Evolutionary conservation across 257 asterid species (phyloP).

Genomic region (Verbascum thapsus): DNA sequence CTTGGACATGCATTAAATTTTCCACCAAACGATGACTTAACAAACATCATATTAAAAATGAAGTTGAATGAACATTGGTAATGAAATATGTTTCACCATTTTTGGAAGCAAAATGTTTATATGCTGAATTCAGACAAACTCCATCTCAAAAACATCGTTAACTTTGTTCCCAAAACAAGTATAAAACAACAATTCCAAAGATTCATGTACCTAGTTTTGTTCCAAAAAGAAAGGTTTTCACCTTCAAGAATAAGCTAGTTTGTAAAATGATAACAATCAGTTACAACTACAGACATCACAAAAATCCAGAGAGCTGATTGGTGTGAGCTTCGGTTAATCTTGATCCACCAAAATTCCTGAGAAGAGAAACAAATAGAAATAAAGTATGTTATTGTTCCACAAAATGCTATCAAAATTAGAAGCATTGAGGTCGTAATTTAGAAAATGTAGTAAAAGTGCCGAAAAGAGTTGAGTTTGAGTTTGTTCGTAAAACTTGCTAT

Average conservation of each 20-base stretch:
- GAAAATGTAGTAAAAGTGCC: not conserved
- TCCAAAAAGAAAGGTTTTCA: not conserved
- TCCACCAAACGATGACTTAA: no score
- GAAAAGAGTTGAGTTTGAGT: no score
- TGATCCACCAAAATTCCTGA: constrained; percentile 31
- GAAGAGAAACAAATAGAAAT: not conserved
- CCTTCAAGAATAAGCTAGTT: constrained; percentile 4
- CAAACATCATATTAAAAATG: no score
- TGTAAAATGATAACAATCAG: constrained; percentile 1
- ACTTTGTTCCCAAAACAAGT: not conserved
- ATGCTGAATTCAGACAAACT: no score
- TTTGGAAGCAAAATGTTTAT: no score
- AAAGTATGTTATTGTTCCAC: not conserved
- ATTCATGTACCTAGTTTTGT: not conserved
- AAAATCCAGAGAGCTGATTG: constrained; percentile 3
- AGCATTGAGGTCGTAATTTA: not conserved
- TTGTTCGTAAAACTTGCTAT: no score
- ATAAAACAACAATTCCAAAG: not conserved
- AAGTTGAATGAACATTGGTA: no score
- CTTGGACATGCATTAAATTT: no score
- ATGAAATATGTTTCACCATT: no score
- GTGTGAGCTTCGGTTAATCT: constrained; percentile 4
- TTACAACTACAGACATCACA: not conserved
- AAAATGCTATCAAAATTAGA: constrained; percentile 13
- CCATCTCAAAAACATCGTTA: no score